Evolutionary conservation across 495 filamentous ascomycete species (phyloP), one percentile per base, ranked within the genome.

Genomic region (Oleoguttula mirabilis): DNA sequence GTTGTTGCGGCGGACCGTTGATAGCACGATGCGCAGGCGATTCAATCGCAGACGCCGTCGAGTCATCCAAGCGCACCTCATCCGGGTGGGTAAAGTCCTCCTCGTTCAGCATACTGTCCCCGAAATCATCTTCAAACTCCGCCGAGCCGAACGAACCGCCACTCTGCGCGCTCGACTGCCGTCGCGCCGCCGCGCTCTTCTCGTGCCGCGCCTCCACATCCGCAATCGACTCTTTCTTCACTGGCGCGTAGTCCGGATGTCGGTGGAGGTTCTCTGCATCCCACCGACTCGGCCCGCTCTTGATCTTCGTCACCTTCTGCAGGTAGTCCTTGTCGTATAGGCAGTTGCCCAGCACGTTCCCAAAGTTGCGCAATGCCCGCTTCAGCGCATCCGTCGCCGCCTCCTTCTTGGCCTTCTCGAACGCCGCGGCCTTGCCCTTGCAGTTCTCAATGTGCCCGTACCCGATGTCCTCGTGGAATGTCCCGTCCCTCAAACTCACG

Each of bases 321-420:
- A 96, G 63, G 60, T 93, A 98, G 33, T 88, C 76, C 55, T 94
- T 95, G 59, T 98, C 90, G 66, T 96, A 94, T 41, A 98, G 75
- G 64, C 90, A 98, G 60, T 96, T 96, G 14, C 90, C 90, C 43
- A 98, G 69, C 11, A 95, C 79, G 55, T 98, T 98, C 32, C 90
- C 90, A 62, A 98, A 98, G 45, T 79, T 94, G 20, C 88, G 73
- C 48, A 98, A 59, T 8, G 92, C 74, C 42, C 90, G 73, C 62
- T 98, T 98, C 48, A 96, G 61, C 0, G 73, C 88, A 67, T 98
- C 90, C 16, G 90, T 96, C 15, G 86, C 93, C 4, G 83, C 92
- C 64, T 96, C 87, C 58, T 98, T 98, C 65, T 95, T 96, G 1
- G 88, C 85, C 59, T 96, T 96, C 59, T 96, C 88, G 54, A 94